Evolutionary conservation across 768 basidiomycete genomes (phyloP).

Genomic region (Kockovaella imperatae): DNA sequence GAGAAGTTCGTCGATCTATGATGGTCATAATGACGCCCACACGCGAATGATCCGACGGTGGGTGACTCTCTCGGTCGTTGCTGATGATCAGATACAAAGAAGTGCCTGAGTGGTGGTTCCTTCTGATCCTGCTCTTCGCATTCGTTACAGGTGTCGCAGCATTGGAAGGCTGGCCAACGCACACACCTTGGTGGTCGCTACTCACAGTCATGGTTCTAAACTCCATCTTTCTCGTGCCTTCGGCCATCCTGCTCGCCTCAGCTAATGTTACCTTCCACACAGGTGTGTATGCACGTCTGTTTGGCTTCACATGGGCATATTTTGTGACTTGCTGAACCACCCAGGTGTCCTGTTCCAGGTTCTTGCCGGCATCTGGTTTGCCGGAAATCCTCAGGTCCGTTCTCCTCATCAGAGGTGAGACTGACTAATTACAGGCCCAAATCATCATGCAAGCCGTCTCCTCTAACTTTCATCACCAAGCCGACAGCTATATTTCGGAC

Average conservation of each 20-base stretch:
- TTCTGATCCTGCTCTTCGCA: slow-evolving; percentile 48
- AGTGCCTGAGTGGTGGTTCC: slow-evolving; percentile 58
- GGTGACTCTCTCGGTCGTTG: too few relatives aligned
- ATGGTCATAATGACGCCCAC: slow-evolving; percentile 50
- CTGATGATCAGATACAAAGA: slow-evolving; percentile 52
- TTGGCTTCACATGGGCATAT: too few relatives aligned
- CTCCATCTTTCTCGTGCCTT: slow-evolving; percentile 53
- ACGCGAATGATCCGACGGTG: slow-evolving; percentile 56
- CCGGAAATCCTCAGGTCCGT: slow-evolving; percentile 42
- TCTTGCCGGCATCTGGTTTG: slow-evolving; percentile 40
- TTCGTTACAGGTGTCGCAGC: slow-evolving; percentile 50
- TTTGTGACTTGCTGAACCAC: too few relatives aligned
- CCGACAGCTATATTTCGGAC: slow-evolving; percentile 59
- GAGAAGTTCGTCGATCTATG: background rate
- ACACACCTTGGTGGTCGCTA: slow-evolving; percentile 62
- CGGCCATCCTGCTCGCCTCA: slow-evolving; percentile 71
- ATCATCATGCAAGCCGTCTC: slow-evolving; percentile 49
- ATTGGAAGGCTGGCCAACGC: slow-evolving; percentile 45
- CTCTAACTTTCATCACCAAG: slow-evolving; percentile 56
- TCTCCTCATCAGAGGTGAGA: too few relatives aligned
- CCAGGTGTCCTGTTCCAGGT: too few relatives aligned
- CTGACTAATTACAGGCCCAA: too few relatives aligned
- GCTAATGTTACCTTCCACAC: slow-evolving; percentile 44
- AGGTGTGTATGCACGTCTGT: too few relatives aligned
- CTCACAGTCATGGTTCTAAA: slow-evolving; percentile 50